Conservation (phyloP, 305 asterid species). For the Lippia alba region DNA sequence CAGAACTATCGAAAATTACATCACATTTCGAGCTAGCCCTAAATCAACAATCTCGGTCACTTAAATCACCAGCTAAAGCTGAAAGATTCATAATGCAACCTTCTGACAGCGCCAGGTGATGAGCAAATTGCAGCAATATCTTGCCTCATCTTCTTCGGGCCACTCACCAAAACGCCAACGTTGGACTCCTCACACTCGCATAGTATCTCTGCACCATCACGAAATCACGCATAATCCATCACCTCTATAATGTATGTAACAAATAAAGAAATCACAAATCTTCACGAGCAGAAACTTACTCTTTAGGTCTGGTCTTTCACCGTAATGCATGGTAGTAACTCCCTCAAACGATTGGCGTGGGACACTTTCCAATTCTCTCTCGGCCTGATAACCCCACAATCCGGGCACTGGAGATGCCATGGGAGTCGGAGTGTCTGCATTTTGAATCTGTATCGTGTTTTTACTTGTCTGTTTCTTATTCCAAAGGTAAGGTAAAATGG, state of each 20-base stretch:
- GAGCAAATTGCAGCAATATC: conserved; percentile 52
- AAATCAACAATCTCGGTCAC: neutral
- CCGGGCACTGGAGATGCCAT: conserved; percentile 32
- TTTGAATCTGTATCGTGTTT: conserved; percentile 40
- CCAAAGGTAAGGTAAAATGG: conserved; percentile 50
- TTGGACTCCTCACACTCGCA: conserved; percentile 31
- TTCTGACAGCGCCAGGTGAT: conserved; percentile 26
- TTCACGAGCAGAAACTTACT: conserved; percentile 40
- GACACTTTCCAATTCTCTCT: conserved; percentile 48
- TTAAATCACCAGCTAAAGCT: conserved; percentile 49
- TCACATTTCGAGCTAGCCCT: no score
- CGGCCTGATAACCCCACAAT: conserved; percentile 29
- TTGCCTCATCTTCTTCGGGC: conserved; percentile 52
- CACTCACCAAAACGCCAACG: conserved; percentile 47
- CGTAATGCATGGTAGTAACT: conserved; percentile 46
- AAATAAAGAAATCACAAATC: neutral
- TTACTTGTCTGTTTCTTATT: conserved; percentile 40
- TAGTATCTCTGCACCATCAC: conserved; percentile 39
- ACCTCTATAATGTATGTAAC: neutral
- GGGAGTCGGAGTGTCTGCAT: conserved; percentile 29
- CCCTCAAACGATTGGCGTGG: conserved; percentile 38
- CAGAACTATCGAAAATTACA: no score
- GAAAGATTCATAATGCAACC: conserved; percentile 43
- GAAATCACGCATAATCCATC: neutral
- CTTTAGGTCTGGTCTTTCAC: conserved; percentile 54